phyloP scores from a whole-genome alignment of 345 rosid species.

The Eucalyptus paniculata region DNA sequence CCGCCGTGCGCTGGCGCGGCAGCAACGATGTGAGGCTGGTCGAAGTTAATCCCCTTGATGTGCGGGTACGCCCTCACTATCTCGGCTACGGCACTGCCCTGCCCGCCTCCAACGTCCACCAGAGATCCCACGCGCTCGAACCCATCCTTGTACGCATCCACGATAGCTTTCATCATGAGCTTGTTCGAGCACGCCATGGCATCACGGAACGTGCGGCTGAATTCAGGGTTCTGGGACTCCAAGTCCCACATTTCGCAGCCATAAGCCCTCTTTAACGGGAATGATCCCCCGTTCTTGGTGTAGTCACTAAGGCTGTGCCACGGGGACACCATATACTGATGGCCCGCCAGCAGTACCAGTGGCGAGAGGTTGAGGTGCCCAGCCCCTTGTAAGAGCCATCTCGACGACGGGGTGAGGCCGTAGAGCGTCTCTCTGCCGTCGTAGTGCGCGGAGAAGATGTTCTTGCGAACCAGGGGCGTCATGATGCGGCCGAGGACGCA shows the following conservation, averaged over 20 bases:
- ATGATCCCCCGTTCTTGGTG: not conserved
- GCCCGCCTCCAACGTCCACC: slow-evolving; percentile 15
- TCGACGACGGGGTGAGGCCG: slow-evolving; percentile 7
- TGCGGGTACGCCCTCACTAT: not conserved
- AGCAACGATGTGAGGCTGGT: slow-evolving; percentile 1
- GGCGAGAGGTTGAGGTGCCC: slow-evolving; percentile 9
- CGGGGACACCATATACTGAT: not conserved
- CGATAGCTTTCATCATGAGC: not conserved
- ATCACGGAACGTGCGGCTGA: not conserved
- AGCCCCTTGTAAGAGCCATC: slow-evolving; percentile 11
- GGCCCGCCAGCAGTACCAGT: slow-evolving; percentile 4
- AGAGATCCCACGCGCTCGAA: not conserved
- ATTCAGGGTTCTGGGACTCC: not conserved
- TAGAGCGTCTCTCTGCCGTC: slow-evolving; percentile 7
- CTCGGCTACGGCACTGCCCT: not conserved
- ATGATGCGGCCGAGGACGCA: slow-evolving; percentile 4
- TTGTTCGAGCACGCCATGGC: not conserved
- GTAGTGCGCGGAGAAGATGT: slow-evolving; percentile 1
- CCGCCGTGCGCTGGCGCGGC: not conserved
- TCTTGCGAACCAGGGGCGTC: slow-evolving; percentile 5
- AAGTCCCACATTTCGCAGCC: not conserved
- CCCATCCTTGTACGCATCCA: not conserved
- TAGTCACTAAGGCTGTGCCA: slow-evolving; percentile 4
- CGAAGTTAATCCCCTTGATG: slow-evolving; percentile 6
- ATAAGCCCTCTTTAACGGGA: not conserved